These are phyloP conservation scores for Tricholoma flavovirens DNA, from an alignment of 768 basidiomycete species.

Conservation along the genomic window DNA sequence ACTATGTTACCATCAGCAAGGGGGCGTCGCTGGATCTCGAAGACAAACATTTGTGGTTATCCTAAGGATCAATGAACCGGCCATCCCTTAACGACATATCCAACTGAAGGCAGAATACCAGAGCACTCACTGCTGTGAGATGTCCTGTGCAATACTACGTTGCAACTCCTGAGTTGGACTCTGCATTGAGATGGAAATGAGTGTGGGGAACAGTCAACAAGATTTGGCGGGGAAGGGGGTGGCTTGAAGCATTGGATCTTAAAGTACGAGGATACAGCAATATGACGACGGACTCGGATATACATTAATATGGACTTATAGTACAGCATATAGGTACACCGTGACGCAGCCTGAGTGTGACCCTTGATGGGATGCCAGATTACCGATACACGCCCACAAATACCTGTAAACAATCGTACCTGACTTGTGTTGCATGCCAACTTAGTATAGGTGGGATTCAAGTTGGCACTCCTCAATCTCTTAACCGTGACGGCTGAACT, in stretches of 20 bases:
- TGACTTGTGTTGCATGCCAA: too few species aligned
- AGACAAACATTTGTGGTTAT: neutral
- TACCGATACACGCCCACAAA: too few species aligned
- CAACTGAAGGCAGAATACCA: neutral
- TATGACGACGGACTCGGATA: too few species aligned
- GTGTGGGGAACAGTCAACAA: neutral
- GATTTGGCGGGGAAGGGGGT: neutral
- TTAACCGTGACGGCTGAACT: too few species aligned
- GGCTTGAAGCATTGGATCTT: too few species aligned
- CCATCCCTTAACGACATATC: neutral
- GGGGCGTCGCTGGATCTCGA: neutral
- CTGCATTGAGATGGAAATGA: neutral
- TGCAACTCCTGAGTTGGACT: neutral
- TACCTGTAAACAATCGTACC: too few species aligned
- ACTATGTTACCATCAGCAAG: slow-evolving; percentile 24
- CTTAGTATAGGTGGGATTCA: too few species aligned
- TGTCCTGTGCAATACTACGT: neutral
- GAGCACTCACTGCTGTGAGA: neutral
- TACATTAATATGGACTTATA: too few species aligned
- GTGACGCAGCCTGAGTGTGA: too few species aligned
- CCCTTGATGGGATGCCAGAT: too few species aligned
- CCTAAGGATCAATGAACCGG: neutral
- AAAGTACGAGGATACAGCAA: neutral
- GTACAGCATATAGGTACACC: too few species aligned
- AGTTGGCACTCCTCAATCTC: too few species aligned